phyloP scores from a whole-genome alignment of 306 rosid genomes.

The Trichosanthes cucumerina region DNA sequence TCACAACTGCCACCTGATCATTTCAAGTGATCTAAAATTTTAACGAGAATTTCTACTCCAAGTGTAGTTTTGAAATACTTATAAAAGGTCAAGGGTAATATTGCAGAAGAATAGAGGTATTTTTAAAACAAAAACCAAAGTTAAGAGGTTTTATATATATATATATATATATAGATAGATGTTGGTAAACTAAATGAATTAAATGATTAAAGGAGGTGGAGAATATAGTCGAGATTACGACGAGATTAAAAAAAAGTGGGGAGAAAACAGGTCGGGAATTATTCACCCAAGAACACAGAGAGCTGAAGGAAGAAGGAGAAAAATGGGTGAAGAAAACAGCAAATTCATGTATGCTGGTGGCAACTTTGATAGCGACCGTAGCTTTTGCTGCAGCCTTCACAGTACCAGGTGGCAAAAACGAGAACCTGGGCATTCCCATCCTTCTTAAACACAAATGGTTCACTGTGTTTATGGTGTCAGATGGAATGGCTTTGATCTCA shows the following conservation, averaged over 20 bases:
- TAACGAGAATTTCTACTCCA: too few relatives aligned
- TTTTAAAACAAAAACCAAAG: too few relatives aligned
- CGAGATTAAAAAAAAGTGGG: background rate
- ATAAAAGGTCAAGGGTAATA: too few relatives aligned
- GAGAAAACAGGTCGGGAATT: background rate
- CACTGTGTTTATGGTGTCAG: background rate
- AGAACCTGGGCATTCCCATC: background rate
- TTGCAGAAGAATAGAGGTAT: too few relatives aligned
- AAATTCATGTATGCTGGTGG: background rate
- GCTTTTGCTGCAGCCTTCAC: background rate
- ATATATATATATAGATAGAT: too few relatives aligned
- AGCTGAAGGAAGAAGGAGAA: background rate
- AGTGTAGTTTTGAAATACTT: too few relatives aligned
- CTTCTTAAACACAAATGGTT: background rate
- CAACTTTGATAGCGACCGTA: background rate
- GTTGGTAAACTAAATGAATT: background rate
- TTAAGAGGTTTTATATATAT: too few relatives aligned
- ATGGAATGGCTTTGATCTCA: background rate
- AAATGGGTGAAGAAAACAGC: background rate
- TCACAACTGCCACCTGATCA: too few relatives aligned
- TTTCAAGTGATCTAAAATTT: too few relatives aligned
- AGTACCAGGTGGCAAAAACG: background rate
- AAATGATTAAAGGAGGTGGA: conserved; percentile 29
- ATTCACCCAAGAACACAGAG: background rate
- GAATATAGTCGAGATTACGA: conserved; percentile 12